Percentiles rank a stretch among this genome's conserved stretches.
These are phyloP conservation scores for Heliosperma pusillum DNA, from an alignment of 148 eudicot genomes.

Conservation along the genomic window DNA sequence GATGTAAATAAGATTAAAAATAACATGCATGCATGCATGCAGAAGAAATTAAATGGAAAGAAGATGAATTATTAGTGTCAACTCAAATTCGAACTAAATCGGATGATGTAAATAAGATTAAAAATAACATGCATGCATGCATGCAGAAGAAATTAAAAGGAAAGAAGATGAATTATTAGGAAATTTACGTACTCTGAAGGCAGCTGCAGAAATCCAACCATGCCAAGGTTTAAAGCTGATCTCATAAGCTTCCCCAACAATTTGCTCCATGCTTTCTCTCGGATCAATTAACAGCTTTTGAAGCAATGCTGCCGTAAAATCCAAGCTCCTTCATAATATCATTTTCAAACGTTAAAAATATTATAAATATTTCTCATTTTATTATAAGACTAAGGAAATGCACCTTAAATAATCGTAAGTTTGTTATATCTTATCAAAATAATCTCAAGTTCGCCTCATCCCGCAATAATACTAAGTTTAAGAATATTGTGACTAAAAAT, in stretches of 20 bases:
- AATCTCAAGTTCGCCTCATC: too few relatives aligned
- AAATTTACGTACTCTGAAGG: slow-evolving; percentile 46
- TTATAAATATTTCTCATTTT: too few relatives aligned
- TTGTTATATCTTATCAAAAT: too few relatives aligned
- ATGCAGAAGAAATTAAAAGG: neutral
- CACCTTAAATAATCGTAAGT: too few relatives aligned
- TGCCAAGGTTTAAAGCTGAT: slow-evolving; percentile 82
- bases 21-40: too few relatives aligned
- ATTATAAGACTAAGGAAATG: too few relatives aligned
- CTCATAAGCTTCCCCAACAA: slow-evolving; percentile 63
- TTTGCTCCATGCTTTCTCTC: slow-evolving; percentile 52
- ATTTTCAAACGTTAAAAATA: too few relatives aligned
- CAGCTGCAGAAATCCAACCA: slow-evolving; percentile 91
- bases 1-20: too few relatives aligned
- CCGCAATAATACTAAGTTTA: too few relatives aligned
- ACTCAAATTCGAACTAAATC: neutral
- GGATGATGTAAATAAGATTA: too few relatives aligned
- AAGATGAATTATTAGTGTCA: neutral
- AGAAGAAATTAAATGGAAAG: neutral
- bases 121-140: too few relatives aligned
- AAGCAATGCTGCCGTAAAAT: slow-evolving; percentile 42
- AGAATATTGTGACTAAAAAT: too few relatives aligned
- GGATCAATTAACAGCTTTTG: slow-evolving; percentile 43
- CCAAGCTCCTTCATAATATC: slow-evolving; percentile 11
- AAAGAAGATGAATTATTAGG: neutral